These are phyloP conservation scores for Hypoxylon fragiforme DNA, from an alignment of 495 filamentous ascomycete species.

Conservation along the genomic window DNA sequence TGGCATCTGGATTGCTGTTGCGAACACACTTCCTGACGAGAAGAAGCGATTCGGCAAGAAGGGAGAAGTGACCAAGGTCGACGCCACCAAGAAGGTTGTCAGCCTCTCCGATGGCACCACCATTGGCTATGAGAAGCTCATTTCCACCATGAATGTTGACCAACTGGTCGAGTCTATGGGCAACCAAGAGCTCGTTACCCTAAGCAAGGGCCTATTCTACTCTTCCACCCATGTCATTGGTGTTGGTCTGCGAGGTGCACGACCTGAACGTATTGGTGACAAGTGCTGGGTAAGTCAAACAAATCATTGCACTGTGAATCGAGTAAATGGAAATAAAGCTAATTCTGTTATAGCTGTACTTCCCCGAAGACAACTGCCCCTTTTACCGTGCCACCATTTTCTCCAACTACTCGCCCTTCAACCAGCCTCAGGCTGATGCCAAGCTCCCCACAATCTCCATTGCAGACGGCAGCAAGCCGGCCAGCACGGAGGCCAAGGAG, in stretches of 20 bases:
- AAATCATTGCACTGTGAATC: not conserved
- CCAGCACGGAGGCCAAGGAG: conserved; percentile 66
- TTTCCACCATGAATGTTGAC: conserved; percentile 97
- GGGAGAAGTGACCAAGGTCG: conserved; percentile 80
- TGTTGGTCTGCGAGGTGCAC: conserved; percentile 87
- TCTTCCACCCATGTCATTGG: conserved; percentile 97
- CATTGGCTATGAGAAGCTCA: conserved; percentile 88
- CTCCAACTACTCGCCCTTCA: conserved; percentile 99
- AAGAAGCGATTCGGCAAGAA: conserved; percentile 88
- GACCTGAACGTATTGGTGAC: conserved; percentile 96
- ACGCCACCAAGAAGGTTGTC: conserved; percentile 81
- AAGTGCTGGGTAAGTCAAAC: conserved; percentile 85
- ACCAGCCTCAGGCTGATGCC: conserved; percentile 80
- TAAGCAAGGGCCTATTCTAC: conserved; percentile 94
- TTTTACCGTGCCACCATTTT: conserved; percentile 99
- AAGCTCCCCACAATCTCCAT: conserved; percentile 87
- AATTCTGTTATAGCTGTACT: conserved; percentile 74
- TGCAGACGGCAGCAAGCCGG: conserved; percentile 80
- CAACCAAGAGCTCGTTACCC: conserved; percentile 75
- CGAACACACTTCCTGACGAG: conserved; percentile 87
- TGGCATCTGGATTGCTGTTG: conserved; percentile 98
- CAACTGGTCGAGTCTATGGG: conserved; percentile 83
- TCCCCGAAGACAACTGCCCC: conserved; percentile 97
- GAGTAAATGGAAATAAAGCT: conserved; percentile 6
- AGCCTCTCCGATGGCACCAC: conserved; percentile 82